A percentile compares a stretch with the other conserved stretches of the same genome.
Conservation (phyloP, 192 early-diverging fungal species). For the Phlyctochytrium bullatum region DNA sequence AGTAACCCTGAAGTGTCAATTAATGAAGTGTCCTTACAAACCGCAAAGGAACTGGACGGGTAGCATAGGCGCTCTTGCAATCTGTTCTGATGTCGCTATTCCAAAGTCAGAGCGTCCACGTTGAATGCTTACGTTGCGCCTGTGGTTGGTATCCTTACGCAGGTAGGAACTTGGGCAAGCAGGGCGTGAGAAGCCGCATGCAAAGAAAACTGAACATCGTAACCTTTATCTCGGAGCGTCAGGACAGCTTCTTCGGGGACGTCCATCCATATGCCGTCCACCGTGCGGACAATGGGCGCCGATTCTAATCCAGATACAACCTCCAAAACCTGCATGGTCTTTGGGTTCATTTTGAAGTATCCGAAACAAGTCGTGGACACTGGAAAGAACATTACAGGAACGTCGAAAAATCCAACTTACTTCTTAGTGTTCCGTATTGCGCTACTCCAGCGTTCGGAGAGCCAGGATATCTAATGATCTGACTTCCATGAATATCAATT, state of each 20-base stretch:
- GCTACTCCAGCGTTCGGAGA: constrained; percentile 1
- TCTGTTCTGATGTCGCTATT: neutral
- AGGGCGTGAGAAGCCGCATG: constrained; percentile 52
- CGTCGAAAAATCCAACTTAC: constrained; percentile 27
- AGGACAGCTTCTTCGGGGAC: constrained; percentile 19
- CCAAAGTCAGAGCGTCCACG: neutral
- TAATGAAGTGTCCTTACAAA: neutral
- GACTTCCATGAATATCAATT: constrained; percentile 15
- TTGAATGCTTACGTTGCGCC: constrained; percentile 14
- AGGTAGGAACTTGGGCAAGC: constrained; percentile 37
- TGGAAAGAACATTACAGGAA: constrained; percentile 35
- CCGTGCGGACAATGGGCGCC: neutral
- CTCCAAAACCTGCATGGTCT: constrained; percentile 44
- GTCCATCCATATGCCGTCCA: constrained; percentile 1
- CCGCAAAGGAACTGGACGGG: neutral
- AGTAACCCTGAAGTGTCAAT: neutral
- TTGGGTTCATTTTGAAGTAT: constrained; percentile 53
- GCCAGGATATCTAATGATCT: neutral
- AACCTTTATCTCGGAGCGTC: constrained; percentile 6
- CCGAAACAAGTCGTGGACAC: constrained; percentile 57
- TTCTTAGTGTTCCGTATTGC: neutral
- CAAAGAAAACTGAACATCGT: constrained; percentile 47
- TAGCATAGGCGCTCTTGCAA: neutral
- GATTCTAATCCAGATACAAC: too few relatives aligned
- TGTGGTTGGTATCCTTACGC: constrained; percentile 29